These are phyloP conservation scores for Hippophae tibetana DNA, from an alignment of 306 rosid genomes.

Conservation along the genomic window DNA sequence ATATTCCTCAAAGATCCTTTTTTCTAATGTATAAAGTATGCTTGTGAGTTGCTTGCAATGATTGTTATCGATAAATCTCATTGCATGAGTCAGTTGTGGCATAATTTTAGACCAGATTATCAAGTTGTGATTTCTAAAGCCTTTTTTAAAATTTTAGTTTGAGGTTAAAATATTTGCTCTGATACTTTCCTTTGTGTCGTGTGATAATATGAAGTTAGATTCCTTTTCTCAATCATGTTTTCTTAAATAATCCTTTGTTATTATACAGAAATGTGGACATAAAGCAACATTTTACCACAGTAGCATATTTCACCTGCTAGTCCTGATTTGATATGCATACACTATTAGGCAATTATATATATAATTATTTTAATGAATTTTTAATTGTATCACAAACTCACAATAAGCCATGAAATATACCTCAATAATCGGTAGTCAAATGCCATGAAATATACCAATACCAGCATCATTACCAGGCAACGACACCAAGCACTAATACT, in stretches of 20 bases:
- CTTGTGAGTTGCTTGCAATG: slow-evolving; percentile 79
- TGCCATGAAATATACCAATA: too few species aligned
- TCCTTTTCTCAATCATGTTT: neutral
- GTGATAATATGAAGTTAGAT: too few species aligned
- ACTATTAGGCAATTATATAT: too few species aligned
- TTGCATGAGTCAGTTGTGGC: slow-evolving; percentile 99
- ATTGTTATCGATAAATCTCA: slow-evolving; percentile 96
- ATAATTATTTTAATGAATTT: too few species aligned
- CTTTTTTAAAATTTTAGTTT: slow-evolving; percentile 12
- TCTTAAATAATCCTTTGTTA: slow-evolving; percentile 17
- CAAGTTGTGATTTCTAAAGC: slow-evolving; percentile 47
- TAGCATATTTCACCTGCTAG: slow-evolving; percentile 20
- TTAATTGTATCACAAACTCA: too few species aligned
- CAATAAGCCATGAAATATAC: too few species aligned
- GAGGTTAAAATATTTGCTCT: too few species aligned
- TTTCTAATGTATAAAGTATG: slow-evolving; percentile 61
- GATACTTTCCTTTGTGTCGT: too few species aligned
- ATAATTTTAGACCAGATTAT: slow-evolving; percentile 97
- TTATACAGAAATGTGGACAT: slow-evolving; percentile 82
- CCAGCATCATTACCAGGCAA: too few species aligned
- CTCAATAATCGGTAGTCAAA: too few species aligned
- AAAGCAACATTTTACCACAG: slow-evolving; percentile 91
- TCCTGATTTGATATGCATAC: too few species aligned
- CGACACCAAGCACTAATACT: too few species aligned
- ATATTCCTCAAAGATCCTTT: slow-evolving; percentile 1